Percentiles rank a stretch among this genome's conserved stretches.
phyloP scores from a whole-genome alignment of 2,329 filamentous ascomycete genomes.

The Zasmidium citrigriseum region DNA sequence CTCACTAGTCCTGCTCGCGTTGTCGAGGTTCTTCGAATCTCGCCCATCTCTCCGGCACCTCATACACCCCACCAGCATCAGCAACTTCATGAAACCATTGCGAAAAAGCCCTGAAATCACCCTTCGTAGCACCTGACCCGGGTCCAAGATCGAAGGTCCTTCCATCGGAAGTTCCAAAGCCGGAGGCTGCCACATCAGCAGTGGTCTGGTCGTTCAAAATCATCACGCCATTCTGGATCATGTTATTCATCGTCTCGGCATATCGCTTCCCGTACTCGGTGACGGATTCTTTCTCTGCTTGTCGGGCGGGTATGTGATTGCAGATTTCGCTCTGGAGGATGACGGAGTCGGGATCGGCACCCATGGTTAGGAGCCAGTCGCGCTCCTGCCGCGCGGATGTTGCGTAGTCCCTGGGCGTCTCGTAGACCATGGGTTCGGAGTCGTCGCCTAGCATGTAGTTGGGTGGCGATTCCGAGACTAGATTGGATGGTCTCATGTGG shows the following conservation, averaged over 20 bases:
- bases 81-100: neutral
- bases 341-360: slow-evolving; percentile 2
- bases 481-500: no score
- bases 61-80: neutral
- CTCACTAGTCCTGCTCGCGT: no score
- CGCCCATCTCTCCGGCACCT: neutral
- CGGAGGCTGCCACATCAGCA: neutral
- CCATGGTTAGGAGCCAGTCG: slow-evolving; percentile 5
- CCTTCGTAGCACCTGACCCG: slow-evolving; percentile 2
- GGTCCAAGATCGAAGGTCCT: slow-evolving; percentile 8
- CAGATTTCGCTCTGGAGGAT: slow-evolving; percentile 5
- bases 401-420: slow-evolving; percentile 3
- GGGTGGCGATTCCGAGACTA: no score
- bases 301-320: neutral
- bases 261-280: slow-evolving; percentile 1
- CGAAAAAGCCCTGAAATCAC: slow-evolving; percentile 1
- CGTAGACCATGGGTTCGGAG: slow-evolving; percentile 9
- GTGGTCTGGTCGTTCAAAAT: slow-evolving; percentile 6
- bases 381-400: slow-evolving; percentile 3
- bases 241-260: slow-evolving; percentile 5
- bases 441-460: no score
- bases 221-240: slow-evolving; percentile 4
- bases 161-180: slow-evolving; percentile 2
- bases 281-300: slow-evolving; percentile 5
- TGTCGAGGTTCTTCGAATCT: no score